These are phyloP conservation scores for Paecilomyces sp. DNA, from an alignment of 2,329 filamentous ascomycete species.

Conservation along the genomic window DNA sequence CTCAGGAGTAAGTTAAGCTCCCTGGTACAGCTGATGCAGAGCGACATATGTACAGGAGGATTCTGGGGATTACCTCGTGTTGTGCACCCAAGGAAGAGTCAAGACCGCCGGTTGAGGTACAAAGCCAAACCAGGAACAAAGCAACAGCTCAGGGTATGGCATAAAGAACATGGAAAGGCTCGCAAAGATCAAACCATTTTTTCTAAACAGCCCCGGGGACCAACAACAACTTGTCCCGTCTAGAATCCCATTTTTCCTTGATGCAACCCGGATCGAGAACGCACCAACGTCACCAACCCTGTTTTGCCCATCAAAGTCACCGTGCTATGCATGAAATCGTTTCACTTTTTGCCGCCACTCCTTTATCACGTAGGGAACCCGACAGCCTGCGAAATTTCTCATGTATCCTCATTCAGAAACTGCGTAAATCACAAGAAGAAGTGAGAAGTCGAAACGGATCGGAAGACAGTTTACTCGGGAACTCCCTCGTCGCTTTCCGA, in stretches of 20 bases:
- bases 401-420: neutral
- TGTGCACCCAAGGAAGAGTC: neutral
- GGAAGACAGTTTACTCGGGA: constrained; percentile 36
- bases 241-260: neutral
- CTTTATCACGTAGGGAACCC: constrained; percentile 1
- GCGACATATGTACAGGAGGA: neutral
- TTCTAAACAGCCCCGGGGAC: neutral
- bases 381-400: neutral
- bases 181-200: neutral
- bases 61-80: neutral
- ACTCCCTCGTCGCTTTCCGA: constrained; percentile 91
- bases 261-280: neutral
- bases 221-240: neutral
- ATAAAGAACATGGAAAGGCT: neutral
- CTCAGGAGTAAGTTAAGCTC: neutral
- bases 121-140: neutral
- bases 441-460: neutral
- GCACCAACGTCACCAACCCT: neutral
- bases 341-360: neutral
- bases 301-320: constrained; percentile 1
- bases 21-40: neutral
- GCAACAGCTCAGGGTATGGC: neutral
- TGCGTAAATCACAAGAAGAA: neutral
- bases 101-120: neutral
- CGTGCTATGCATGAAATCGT: constrained; percentile 1